Percentiles rank a stretch among this genome's conserved stretches.
These are phyloP conservation scores for Lathyrus tuberosus DNA, from an alignment of 306 rosid genomes.

Conservation along the genomic window DNA sequence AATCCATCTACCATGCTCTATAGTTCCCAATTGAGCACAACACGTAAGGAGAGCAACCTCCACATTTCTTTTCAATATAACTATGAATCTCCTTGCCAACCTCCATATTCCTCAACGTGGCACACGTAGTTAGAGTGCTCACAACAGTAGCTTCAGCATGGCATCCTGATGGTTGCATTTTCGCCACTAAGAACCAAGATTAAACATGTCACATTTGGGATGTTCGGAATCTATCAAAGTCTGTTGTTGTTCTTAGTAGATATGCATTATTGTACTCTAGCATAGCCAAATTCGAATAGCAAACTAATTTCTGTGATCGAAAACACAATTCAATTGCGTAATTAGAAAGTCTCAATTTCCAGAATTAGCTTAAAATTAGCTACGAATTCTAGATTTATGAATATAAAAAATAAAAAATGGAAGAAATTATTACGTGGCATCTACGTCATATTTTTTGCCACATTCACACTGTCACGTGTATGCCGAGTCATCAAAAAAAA, in stretches of 20 bases:
- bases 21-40: conserved; percentile 69
- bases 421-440: no score
- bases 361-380: no score
- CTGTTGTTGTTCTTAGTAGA: conserved; percentile 77
- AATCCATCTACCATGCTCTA: conserved; percentile 76
- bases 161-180: conserved; percentile 75
- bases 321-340: no score
- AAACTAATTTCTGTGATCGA: no score
- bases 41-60: conserved; percentile 69
- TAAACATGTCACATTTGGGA: conserved; percentile 90
- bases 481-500: no score
- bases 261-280: no score
- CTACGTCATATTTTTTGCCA: no score
- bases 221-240: conserved; percentile 72
- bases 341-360: no score
- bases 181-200: conserved; percentile 92
- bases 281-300: no score
- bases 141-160: conserved; percentile 80
- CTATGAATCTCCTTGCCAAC: conserved; percentile 69
- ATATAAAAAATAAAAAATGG: no score
- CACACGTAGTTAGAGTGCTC: conserved; percentile 67
- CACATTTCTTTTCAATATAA: conserved; percentile 51
- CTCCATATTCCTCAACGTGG: conserved; percentile 52
- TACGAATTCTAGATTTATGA: no score
- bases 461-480: no score